Percentiles rank a stretch among this genome's conserved stretches.
These are phyloP conservation scores for Oenanthe javanica DNA, from an alignment of 140 eudicot species.

Conservation along the genomic window DNA sequence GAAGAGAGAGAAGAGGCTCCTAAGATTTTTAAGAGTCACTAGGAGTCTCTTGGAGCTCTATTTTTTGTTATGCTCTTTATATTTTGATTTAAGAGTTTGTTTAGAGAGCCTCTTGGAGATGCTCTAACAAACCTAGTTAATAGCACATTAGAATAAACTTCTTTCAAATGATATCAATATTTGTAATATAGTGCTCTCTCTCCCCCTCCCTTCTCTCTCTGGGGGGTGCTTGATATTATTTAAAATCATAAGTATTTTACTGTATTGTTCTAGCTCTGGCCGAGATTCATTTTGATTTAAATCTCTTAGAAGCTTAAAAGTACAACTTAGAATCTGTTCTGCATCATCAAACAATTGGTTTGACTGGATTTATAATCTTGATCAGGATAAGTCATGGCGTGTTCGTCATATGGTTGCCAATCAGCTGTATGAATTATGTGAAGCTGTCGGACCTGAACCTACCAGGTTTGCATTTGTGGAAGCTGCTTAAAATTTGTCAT, in stretches of 20 bases:
- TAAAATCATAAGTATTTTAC: too few species aligned
- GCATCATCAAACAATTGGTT: background rate
- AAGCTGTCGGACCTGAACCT: slow-evolving; percentile 98
- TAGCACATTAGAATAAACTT: background rate
- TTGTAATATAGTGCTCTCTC: background rate
- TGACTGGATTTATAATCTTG: slow-evolving; percentile 8
- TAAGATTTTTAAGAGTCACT: too few species aligned
- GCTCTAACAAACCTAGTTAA: background rate
- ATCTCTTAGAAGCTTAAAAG: background rate
- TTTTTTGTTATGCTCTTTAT: too few species aligned
- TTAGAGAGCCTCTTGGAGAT: too few species aligned
- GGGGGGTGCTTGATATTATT: too few species aligned
- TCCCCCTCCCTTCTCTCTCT: background rate
- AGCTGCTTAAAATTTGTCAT: background rate
- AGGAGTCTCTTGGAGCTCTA: too few species aligned
- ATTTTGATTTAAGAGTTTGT: too few species aligned
- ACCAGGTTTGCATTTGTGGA: slow-evolving; percentile 48
- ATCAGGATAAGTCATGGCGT: slow-evolving; percentile 99
- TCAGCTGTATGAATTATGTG: slow-evolving; percentile 87
- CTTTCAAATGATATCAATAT: background rate
- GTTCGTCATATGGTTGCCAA: slow-evolving; percentile 99
- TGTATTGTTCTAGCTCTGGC: background rate
- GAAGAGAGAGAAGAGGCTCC: too few species aligned
- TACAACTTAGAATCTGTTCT: background rate
- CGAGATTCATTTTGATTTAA: background rate